A percentile compares a stretch with the other conserved stretches of the same genome.
Conservation (phyloP, 768 basidiomycete species). For the Boletus speciosus region DNA sequence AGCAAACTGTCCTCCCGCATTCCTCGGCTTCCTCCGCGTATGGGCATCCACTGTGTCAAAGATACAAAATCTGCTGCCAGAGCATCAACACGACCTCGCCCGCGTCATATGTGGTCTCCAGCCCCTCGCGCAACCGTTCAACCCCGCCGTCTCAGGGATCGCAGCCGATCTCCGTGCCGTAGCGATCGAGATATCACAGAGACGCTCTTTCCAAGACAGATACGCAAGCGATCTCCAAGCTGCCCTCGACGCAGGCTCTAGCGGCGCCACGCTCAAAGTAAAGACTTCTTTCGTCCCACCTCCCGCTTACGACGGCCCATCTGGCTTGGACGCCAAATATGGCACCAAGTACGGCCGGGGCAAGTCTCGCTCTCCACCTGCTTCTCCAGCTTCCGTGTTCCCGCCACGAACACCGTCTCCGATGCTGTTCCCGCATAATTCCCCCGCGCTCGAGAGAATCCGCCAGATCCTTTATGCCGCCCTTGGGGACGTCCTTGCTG, state of each 20-base stretch:
- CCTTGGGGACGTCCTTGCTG: slow-evolving; percentile 64
- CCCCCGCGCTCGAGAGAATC: slow-evolving; percentile 68
- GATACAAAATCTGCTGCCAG: slow-evolving; percentile 60
- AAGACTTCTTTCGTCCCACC: slow-evolving; percentile 71
- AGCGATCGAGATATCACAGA: slow-evolving; percentile 82
- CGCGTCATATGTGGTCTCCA: slow-evolving; percentile 68
- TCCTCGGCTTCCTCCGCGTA: slow-evolving; percentile 64
- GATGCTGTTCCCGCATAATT: slow-evolving; percentile 36
- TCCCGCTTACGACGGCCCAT: slow-evolving; percentile 51
- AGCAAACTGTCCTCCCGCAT: slow-evolving; percentile 66
- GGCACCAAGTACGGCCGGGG: not conserved
- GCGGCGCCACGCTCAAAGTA: slow-evolving; percentile 32
- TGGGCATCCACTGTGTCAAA: slow-evolving; percentile 65
- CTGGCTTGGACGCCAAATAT: slow-evolving; percentile 14
- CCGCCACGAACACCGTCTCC: slow-evolving; percentile 45
- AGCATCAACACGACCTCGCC: slow-evolving; percentile 78
- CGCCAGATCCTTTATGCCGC: slow-evolving; percentile 86
- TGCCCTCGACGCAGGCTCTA: slow-evolving; percentile 62
- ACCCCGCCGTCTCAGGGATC: slow-evolving; percentile 51
- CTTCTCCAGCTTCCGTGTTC: slow-evolving; percentile 31
- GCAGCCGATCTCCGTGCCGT: slow-evolving; percentile 82
- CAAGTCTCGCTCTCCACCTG: slow-evolving; percentile 5
- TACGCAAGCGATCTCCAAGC: slow-evolving; percentile 75
- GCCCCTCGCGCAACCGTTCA: slow-evolving; percentile 38
- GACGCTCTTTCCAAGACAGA: slow-evolving; percentile 78